phyloP scores from a whole-genome alignment of 148 eudicot genomes.

The Cornus controversa region DNA sequence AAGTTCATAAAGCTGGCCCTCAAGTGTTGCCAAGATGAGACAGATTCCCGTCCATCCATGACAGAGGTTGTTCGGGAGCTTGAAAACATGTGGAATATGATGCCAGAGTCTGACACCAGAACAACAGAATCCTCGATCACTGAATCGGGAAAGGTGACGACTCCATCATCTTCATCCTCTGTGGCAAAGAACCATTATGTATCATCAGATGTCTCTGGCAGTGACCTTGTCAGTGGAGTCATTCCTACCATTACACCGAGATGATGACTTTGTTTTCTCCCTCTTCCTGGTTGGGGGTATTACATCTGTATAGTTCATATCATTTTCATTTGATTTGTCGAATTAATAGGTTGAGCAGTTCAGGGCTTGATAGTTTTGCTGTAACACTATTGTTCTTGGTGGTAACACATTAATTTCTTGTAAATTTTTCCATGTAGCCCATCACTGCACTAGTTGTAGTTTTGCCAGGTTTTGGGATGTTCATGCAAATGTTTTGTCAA shows the following conservation, averaged over 20 bases:
- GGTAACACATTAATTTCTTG: not conserved
- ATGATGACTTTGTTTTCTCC: slow-evolving; percentile 20
- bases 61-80: slow-evolving; percentile 56
- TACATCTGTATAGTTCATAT: not conserved
- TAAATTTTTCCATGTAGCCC: not conserved
- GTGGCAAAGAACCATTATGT: slow-evolving; percentile 22
- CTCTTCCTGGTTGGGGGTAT: not conserved
- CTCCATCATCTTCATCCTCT: slow-evolving; percentile 33
- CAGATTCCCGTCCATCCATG: slow-evolving; percentile 49
- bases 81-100: slow-evolving; percentile 41
- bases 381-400: not conserved
- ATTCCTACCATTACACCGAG: slow-evolving; percentile 44
- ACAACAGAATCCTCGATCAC: slow-evolving; percentile 16
- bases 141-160: slow-evolving; percentile 14
- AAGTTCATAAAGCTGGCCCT: slow-evolving; percentile 46
- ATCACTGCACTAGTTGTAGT: not conserved
- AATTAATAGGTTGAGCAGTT: not conserved
- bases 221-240: slow-evolving; percentile 57
- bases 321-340: not conserved
- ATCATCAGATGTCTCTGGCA: slow-evolving; percentile 48
- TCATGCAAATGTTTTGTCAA: not conserved
- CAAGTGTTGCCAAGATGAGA: slow-evolving; percentile 53
- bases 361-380: not conserved
- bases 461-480: not conserved
- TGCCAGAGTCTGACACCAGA: slow-evolving; percentile 44